A percentile compares a stretch with the other conserved stretches of the same genome.
These are phyloP conservation scores for Arthroderma uncinatum DNA, from an alignment of 2,329 filamentous ascomycete species.

Conservation along the genomic window DNA sequence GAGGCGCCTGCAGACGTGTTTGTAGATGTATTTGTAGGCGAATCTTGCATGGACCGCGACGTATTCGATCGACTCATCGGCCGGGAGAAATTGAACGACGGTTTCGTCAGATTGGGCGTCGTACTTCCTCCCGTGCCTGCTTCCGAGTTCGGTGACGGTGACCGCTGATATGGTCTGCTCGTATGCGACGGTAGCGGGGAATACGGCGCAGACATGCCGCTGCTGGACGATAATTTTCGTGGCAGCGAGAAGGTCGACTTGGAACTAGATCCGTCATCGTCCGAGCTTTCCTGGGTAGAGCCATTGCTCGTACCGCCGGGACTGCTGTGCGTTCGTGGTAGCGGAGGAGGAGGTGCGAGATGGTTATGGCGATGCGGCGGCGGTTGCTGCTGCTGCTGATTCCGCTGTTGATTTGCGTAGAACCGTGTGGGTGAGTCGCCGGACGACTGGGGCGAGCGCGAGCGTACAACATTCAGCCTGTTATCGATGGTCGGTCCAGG, in stretches of 20 bases:
- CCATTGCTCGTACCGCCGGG: slow-evolving; percentile 38
- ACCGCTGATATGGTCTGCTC: slow-evolving; percentile 54
- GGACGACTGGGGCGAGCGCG: slow-evolving; percentile 23
- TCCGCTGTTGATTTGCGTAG: slow-evolving; percentile 25
- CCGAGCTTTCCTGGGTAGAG: slow-evolving; percentile 51
- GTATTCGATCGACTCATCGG: slow-evolving; percentile 57
- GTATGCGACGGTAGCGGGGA: slow-evolving; percentile 53
- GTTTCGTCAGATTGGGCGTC: slow-evolving; percentile 50
- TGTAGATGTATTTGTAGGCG: slow-evolving; percentile 13
- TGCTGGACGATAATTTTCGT: slow-evolving; percentile 70
- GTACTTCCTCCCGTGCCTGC: slow-evolving; percentile 45
- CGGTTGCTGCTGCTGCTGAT: not conserved
- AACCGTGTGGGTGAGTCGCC: slow-evolving; percentile 25
- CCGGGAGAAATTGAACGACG: slow-evolving; percentile 87
- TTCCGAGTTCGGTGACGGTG: slow-evolving; percentile 76
- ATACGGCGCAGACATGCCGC: slow-evolving; percentile 47
- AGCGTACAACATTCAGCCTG: slow-evolving; percentile 18
- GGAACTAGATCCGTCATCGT: slow-evolving; percentile 60
- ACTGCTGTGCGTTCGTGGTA: slow-evolving; percentile 36
- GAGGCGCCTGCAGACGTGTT: not conserved
- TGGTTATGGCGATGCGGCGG: not conserved
- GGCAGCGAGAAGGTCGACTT: slow-evolving; percentile 53
- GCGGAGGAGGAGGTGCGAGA: slow-evolving; percentile 38
- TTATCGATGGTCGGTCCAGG: slow-evolving; percentile 12
- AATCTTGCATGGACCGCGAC: slow-evolving; percentile 27